Conservation (phyloP, 495 filamentous ascomycete genomes). For the Amphirosellinia nigrospora region DNA sequence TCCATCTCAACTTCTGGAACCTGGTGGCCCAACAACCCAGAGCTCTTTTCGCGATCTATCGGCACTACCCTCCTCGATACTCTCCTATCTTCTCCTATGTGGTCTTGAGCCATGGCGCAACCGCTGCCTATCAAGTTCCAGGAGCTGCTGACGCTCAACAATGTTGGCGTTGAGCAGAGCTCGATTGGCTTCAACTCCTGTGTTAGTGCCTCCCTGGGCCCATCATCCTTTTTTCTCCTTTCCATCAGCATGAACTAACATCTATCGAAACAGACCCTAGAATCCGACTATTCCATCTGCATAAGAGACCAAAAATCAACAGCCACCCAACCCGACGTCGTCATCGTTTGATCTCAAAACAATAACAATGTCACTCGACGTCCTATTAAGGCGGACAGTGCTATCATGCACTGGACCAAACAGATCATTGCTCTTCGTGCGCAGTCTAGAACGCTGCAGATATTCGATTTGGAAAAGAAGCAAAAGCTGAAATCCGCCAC, state of each 20-base stretch:
- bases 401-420: constrained; percentile 97
- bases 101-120: constrained; percentile 49
- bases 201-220: constrained; percentile 56
- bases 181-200: constrained; percentile 98
- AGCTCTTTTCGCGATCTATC: constrained; percentile 19
- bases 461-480: constrained; percentile 91
- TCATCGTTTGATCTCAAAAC: constrained; percentile 98
- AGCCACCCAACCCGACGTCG: constrained; percentile 83
- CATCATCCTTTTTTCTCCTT: constrained; percentile 14
- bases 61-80: constrained; percentile 30
- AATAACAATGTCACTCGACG: constrained; percentile 89
- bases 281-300: constrained; percentile 95
- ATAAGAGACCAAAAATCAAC: constrained; percentile 89
- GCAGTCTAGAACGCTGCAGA: constrained; percentile 89
- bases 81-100: constrained; percentile 33
- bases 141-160: constrained; percentile 86
- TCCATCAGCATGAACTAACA: constrained; percentile 32
- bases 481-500: constrained; percentile 91
- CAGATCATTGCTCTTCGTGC: constrained; percentile 97
- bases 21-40: constrained; percentile 25
- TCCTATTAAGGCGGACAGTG: constrained; percentile 98
- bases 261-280: constrained; percentile 73
- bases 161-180: constrained; percentile 78
- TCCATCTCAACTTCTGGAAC: constrained; percentile 20
- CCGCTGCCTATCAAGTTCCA: constrained; percentile 89